These are phyloP conservation scores for Verticillium tricorpus DNA, from an alignment of 2,329 filamentous ascomycete species.

Conservation along the genomic window DNA sequence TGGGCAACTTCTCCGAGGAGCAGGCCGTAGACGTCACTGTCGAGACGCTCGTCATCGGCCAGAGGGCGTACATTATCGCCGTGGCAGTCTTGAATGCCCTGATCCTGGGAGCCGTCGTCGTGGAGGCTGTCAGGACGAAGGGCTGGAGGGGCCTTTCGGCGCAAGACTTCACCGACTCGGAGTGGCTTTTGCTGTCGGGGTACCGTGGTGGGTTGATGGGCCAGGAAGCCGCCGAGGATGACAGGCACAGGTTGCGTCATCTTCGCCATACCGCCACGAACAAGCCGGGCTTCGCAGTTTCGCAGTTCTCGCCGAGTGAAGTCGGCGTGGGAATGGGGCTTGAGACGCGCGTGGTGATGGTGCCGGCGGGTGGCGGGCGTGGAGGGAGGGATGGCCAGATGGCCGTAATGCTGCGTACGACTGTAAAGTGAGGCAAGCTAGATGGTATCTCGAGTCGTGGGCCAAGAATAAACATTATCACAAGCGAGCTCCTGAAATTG, in stretches of 20 bases:
- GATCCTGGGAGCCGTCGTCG: constrained; percentile 1
- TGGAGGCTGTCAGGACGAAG: constrained; percentile 1
- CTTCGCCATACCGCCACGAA: not conserved
- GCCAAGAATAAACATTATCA: no score
- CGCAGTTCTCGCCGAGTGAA: not conserved
- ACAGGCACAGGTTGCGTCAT: not conserved
- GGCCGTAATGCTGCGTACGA: not conserved
- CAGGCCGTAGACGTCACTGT: constrained; percentile 11
- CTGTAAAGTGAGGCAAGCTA: not conserved
- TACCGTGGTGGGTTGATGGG: not conserved
- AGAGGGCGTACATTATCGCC: not conserved
- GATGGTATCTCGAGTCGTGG: no score
- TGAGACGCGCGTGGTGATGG: not conserved
- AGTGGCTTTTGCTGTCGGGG: not conserved
- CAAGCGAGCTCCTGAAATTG: no score
- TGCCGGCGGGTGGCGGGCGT: not conserved
- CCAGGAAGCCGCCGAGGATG: not conserved
- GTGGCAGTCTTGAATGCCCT: constrained; percentile 1
- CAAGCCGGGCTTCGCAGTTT: not conserved
- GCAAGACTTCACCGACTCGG: not conserved
- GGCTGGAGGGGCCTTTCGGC: constrained; percentile 1
- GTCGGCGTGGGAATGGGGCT: not conserved
- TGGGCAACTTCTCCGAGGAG: constrained; percentile 14
- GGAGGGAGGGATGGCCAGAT: not conserved
- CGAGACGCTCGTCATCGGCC: constrained; percentile 5